These are phyloP conservation scores for Fusarium circinatum DNA, from an alignment of 2,329 filamentous ascomycete genomes.

Conservation along the genomic window DNA sequence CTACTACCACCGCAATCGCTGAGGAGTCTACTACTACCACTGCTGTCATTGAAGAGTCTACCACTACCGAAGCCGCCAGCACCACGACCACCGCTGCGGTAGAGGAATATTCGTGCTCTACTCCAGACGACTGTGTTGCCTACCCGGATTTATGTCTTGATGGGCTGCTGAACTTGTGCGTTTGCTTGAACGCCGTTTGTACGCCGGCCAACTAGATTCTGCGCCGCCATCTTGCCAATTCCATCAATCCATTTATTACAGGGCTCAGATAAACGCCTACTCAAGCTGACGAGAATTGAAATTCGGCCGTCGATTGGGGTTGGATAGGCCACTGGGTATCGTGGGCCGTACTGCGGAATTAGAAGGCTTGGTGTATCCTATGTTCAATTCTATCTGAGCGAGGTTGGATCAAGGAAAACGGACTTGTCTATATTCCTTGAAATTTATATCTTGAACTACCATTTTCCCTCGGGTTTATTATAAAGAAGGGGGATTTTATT, in stretches of 20 bases:
- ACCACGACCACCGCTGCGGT: background rate
- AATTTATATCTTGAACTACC: too few relatives aligned
- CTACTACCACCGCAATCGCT: background rate
- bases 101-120: background rate
- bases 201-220: background rate
- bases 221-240: too few relatives aligned
- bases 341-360: background rate
- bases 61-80: background rate
- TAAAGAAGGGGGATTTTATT: background rate
- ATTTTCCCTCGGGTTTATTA: background rate
- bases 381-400: background rate
- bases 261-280: too few relatives aligned
- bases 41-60: background rate
- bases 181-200: background rate
- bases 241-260: too few relatives aligned
- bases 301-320: fast-evolving
- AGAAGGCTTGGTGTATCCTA: background rate
- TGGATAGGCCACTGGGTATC: fast-evolving
- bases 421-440: background rate
- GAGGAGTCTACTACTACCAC: background rate
- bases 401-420: background rate
- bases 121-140: background rate
- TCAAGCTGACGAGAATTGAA: too few relatives aligned
- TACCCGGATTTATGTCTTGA: background rate
- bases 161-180: background rate